Base-by-base conservation (phyloP, 352 stramenopile species). In the Phytophthora europaea region DNA sequence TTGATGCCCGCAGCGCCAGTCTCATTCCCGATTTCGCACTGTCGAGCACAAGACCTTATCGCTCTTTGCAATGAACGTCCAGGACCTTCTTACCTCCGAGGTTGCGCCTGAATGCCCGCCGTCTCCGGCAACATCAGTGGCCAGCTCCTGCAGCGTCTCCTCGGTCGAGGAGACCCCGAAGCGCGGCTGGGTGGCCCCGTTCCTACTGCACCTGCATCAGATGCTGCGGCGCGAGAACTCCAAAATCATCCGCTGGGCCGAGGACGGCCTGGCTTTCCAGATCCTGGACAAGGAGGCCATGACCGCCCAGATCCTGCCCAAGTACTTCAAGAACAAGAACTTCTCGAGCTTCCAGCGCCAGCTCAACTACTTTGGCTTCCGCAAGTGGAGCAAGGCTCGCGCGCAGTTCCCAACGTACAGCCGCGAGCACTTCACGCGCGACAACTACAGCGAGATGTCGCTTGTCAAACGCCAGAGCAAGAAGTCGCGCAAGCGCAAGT, bases 311-410 rank as follows among this genome's bases (percentile, higher is more conserved):
- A 88, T 99, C 40, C 78, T 99, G 23, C 94, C 95, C 16, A 91
- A 93, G 64, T 99, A 98, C 81, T 99, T 99, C 66, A 98, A 98
- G 79, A 97, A 99, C 83, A 94, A 95, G 71, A 98, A 96, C 75
- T 99, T 98, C 79, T 95, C 96, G n/a, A 98, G 94, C 61, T 97
- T 99, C 66, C 92, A 98, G 73, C 91, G 96, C 22, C 94, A 99
- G 75, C 87, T 99, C 57, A 98, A 98, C 84, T 98, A 99, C 82
- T 99, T 99, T 80, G 88, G 83, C 59, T 99, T 99, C 80, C 87
- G 89, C 68, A 97, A 97, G 73, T 95, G 88, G 87, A 93, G 81
- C 84, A 96, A 96, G 71, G 82, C 87, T 3, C 85, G 87, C 48
- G 80, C 88, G 15, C 80, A 87, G 68, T 84, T 87, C 71, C 84